Base-by-base conservation (phyloP, 2,329 filamentous ascomycete species). In the Aspergillus costaricaensis region DNA sequence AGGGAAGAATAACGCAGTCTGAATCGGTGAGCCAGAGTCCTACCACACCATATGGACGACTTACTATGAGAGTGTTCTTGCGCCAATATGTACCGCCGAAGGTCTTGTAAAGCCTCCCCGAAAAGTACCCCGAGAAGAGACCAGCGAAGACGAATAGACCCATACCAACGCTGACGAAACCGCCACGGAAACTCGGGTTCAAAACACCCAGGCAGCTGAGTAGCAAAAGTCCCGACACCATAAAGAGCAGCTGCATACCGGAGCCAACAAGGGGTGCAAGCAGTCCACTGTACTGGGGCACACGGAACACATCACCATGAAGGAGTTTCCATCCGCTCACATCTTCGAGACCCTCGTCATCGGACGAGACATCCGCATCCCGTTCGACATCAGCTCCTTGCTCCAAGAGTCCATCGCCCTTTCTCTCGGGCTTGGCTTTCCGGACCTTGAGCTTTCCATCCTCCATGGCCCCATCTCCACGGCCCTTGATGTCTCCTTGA, bases 121-220 rank as follows among this genome's bases (percentile, higher is more conserved):
- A 95, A 77, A 92, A 95, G 78, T 96, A 96, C 10, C 92, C 92
- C 0, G 91, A 95, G 74, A 95, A 92, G 5, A 91, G 72, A 9
- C 92, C 91, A 1, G 91, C 91, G 67, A 95, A 88, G 58, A 96
- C 83, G 74, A 96, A 96, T 19, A 96, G 82, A 1, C 91, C 91
- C 25, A 93, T 82, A 6, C 90, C 91, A 43, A 95, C 91, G 69
- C 90, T 94, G 72, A 95, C 85, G 75, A 96, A 96, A 0, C 92
- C 91, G 60, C 92, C 92, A n/a, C 92, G 88, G 81, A 92, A 95
- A 74, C 89, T 92, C 2, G 92, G 92, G 70, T 96, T 96, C 58
- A 96, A 76, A 2, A 96, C 76, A 5, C 92, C 92, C 32, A 95
- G 76, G 59, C 89, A 90, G 71, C 89, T 91, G 25, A 94, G 81